Percentiles rank a stretch among this genome's conserved stretches.
Evolutionary conservation across 176 grass and related monocot species (phyloP).

Genomic region (Sorghum bicolor): Sorghum_bicolor_NCBIv3 NC_012878.2:50576501-50577000

Average conservation of each 20-base stretch:
- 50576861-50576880: constrained; percentile 95
- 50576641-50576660: constrained; percentile 17
- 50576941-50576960: constrained; percentile 5
- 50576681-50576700: constrained; percentile 9
- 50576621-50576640: neutral
- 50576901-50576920: constrained; percentile 20
- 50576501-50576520: neutral
- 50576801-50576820: constrained; percentile 67
- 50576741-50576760: constrained; percentile 25
- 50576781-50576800: constrained; percentile 50
- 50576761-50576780: constrained; percentile 54
- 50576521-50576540: neutral
- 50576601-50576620: neutral
- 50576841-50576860: constrained; percentile 97
- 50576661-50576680: neutral
- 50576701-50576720: neutral
- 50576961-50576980: constrained; percentile 14
- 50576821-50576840: constrained; percentile 90
- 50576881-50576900: constrained; percentile 9
- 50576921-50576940: constrained; percentile 5
- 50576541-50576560: neutral
- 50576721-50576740: constrained; percentile 23
- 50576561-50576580: neutral
- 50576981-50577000: constrained; percentile 1
- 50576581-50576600: neutral